phyloP scores from a whole-genome alignment of 495 filamentous ascomycete species.

The Penicillium tannophilum region DNA sequence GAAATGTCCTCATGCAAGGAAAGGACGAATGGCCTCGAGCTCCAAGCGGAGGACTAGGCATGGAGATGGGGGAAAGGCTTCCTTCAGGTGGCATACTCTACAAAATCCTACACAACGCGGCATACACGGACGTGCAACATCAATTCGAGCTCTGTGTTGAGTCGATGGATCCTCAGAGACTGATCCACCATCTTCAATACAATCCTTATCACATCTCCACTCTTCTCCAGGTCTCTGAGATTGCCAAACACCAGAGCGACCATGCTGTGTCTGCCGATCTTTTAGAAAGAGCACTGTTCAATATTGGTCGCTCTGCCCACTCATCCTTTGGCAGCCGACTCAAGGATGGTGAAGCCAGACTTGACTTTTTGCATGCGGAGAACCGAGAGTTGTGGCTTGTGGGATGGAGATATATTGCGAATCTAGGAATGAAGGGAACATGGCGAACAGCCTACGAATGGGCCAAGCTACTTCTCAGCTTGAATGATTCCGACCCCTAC shows the following conservation, averaged over 20 bases:
- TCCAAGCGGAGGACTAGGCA: conserved; percentile 78
- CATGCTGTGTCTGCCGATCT: conserved; percentile 82
- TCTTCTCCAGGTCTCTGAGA: conserved; percentile 87
- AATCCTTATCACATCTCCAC: conserved; percentile 93
- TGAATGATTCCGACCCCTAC: conserved; percentile 84
- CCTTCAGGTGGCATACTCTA: conserved; percentile 56
- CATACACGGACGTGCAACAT: conserved; percentile 75
- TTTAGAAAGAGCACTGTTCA: conserved; percentile 88
- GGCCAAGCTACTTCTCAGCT: conserved; percentile 77
- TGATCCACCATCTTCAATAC: conserved; percentile 65
- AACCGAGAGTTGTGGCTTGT: conserved; percentile 93
- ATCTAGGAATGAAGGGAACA: conserved; percentile 85
- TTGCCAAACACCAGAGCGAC: conserved; percentile 87
- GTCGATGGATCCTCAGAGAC: conserved; percentile 74
- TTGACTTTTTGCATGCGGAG: conserved; percentile 77
- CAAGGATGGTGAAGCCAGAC: conserved; percentile 73
- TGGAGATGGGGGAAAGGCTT: conserved; percentile 68
- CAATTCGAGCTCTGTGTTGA: conserved; percentile 79
- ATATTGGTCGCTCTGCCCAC: conserved; percentile 82
- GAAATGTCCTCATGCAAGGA: conserved; percentile 84
- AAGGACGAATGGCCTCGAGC: conserved; percentile 90
- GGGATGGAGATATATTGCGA: conserved; percentile 82
- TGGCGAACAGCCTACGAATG: conserved; percentile 93
- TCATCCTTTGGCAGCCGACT: conserved; percentile 75
- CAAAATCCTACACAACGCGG: conserved; percentile 69